A percentile compares a stretch with the other conserved stretches of the same genome.
phyloP scores from a whole-genome alignment of 139 green algal genomes.

The Astrephomene gubernaculifera region DNA sequence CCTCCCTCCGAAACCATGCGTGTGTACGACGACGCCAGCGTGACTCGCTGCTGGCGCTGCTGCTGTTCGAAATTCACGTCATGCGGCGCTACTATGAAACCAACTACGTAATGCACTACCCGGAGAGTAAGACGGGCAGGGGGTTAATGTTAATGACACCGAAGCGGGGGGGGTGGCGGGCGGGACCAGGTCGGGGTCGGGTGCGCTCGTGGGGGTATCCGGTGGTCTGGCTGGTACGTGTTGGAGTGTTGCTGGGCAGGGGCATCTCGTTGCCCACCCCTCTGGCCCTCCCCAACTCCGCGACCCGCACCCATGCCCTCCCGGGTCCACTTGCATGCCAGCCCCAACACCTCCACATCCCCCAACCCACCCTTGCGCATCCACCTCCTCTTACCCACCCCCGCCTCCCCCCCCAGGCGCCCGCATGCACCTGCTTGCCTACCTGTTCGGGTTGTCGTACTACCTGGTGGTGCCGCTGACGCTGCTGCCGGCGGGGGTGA shows the following conservation, averaged over 20 bases:
- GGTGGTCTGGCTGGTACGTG: too few relatives aligned
- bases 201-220: too few relatives aligned
- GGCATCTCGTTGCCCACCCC: too few relatives aligned
- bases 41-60: conserved; percentile 42
- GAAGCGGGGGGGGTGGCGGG: too few relatives aligned
- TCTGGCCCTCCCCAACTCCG: background rate
- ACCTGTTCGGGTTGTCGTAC: conserved; percentile 85
- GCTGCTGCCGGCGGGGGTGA: conserved; percentile 55
- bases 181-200: too few relatives aligned
- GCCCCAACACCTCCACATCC: background rate
- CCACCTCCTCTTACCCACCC: background rate
- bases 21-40: too few relatives aligned
- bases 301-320: background rate
- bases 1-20: too few relatives aligned
- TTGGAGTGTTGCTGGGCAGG: too few relatives aligned
- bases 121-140: conserved; percentile 23
- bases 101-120: conserved; percentile 64
- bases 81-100: conserved; percentile 71
- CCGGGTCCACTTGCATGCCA: background rate
- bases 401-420: conserved; percentile 27
- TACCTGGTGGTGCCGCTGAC: conserved; percentile 77
- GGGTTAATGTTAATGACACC: too few relatives aligned
- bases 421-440: conserved; percentile 86
- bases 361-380: background rate
- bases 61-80: conserved; percentile 74